These are phyloP conservation scores for Sporothrix variecibatus DNA, from an alignment of 2,329 filamentous ascomycete species.

Conservation along the genomic window DNA sequence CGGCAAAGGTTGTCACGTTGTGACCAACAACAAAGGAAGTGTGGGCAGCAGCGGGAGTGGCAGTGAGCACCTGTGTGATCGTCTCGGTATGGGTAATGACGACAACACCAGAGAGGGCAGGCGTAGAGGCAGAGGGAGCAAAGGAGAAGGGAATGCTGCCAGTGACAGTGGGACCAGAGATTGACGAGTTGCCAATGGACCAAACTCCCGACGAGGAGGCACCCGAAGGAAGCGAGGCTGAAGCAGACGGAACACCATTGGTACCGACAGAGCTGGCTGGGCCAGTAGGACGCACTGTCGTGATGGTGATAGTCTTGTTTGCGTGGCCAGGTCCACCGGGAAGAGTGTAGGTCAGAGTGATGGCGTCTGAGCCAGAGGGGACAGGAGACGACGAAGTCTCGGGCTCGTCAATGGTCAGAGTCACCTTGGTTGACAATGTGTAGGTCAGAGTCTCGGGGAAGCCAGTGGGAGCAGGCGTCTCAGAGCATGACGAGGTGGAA, in stretches of 20 bases:
- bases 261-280: not conserved
- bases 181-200: not conserved
- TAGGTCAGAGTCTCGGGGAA: slow-evolving; percentile 24
- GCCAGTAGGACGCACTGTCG: slow-evolving; percentile 12
- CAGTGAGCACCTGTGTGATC: not conserved
- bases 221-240: not conserved
- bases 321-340: slow-evolving; percentile 20
- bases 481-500: not conserved
- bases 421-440: slow-evolving; percentile 21
- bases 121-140: not conserved
- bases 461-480: not conserved
- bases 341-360: slow-evolving; percentile 34
- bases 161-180: not conserved
- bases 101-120: not conserved
- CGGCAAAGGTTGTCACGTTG: not conserved
- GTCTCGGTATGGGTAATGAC: slow-evolving; percentile 22
- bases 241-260: not conserved
- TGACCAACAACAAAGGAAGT: not conserved
- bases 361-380: slow-evolving; percentile 21
- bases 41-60: not conserved
- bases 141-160: not conserved
- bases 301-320: slow-evolving; percentile 25
- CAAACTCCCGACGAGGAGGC: slow-evolving; percentile 3
- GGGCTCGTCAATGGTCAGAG: slow-evolving; percentile 5
- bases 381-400: not conserved